phyloP scores from a whole-genome alignment of 805 yeast genomes.

The Zygotorulaspora florentina region DNA sequence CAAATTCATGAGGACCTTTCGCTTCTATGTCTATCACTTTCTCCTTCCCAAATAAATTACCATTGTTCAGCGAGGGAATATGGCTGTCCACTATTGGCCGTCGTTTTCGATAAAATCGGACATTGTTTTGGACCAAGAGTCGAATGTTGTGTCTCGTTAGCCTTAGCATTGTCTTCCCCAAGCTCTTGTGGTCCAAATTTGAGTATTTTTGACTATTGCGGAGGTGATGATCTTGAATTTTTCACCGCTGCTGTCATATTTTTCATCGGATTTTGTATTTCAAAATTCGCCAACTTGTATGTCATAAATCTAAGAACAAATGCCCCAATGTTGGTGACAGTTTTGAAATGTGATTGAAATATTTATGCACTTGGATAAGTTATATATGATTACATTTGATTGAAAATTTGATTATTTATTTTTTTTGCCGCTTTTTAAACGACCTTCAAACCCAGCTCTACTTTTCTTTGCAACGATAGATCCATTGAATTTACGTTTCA shows the following conservation, averaged over 20 bases:
- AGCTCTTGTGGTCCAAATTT: too few relatives aligned
- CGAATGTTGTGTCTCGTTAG: not conserved
- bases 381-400: not conserved
- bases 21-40: constrained; percentile 9
- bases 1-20: constrained; percentile 9
- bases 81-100: constrained; percentile 9
- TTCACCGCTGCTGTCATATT: not conserved
- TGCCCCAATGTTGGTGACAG: not conserved
- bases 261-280: too few relatives aligned
- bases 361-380: constrained; percentile 1
- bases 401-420: constrained; percentile 7
- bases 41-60: constrained; percentile 4
- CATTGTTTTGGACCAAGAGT: constrained; percentile 4
- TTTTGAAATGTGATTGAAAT: not conserved
- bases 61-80: constrained; percentile 13
- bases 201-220: not conserved
- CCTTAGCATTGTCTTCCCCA: constrained; percentile 3
- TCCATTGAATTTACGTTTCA: constrained; percentile 60
- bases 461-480: constrained; percentile 42
- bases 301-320: not conserved
- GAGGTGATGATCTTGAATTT: not conserved
- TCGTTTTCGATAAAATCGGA: constrained; percentile 15
- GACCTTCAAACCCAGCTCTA: constrained; percentile 93
- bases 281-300: not conserved
- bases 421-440: constrained; percentile 35